Percentiles rank a stretch among this genome's conserved stretches.
Evolutionary conservation across 2,329 filamentous ascomycete genomes (phyloP).

Genomic region (Verticillium tricorpus): DNA sequence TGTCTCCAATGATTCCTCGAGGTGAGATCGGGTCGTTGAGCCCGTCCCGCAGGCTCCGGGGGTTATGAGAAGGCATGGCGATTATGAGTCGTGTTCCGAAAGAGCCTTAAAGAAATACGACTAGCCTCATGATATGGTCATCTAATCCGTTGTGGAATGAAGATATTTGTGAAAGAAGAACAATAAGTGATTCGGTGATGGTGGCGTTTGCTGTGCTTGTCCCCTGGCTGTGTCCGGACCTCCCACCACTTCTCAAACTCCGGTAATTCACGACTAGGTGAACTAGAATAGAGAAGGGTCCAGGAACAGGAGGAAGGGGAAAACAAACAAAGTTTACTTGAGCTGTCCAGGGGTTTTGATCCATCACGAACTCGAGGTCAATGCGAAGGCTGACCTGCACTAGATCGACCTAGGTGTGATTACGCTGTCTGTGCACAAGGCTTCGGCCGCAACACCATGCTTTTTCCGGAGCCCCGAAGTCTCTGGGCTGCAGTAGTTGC

Average conservation of each 20-base stretch:
- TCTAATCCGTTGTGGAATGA: neutral
- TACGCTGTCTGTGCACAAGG: neutral
- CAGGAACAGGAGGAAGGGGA: neutral
- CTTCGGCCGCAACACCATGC: neutral
- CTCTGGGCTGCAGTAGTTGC: neutral
- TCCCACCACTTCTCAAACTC: neutral
- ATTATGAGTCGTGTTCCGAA: neutral
- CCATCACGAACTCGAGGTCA: neutral
- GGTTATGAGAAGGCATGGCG: neutral
- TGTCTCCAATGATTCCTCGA: neutral
- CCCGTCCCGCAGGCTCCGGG: neutral
- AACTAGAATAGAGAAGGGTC: neutral
- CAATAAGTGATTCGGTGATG: neutral
- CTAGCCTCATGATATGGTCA: neutral
- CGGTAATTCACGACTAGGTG: neutral
- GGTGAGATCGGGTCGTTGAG: neutral
- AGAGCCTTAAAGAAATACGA: neutral
- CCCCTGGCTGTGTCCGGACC: neutral
- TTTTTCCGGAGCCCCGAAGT: neutral
- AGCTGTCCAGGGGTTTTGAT: neutral
- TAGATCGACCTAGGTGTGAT: neutral
- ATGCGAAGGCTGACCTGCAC: neutral
- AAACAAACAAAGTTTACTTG: neutral
- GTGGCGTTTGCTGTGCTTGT: neutral
- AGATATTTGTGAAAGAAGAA: neutral